These are phyloP conservation scores for Elsinoe arachidis DNA, from an alignment of 2,329 filamentous ascomycete genomes.

Conservation along the genomic window DNA sequence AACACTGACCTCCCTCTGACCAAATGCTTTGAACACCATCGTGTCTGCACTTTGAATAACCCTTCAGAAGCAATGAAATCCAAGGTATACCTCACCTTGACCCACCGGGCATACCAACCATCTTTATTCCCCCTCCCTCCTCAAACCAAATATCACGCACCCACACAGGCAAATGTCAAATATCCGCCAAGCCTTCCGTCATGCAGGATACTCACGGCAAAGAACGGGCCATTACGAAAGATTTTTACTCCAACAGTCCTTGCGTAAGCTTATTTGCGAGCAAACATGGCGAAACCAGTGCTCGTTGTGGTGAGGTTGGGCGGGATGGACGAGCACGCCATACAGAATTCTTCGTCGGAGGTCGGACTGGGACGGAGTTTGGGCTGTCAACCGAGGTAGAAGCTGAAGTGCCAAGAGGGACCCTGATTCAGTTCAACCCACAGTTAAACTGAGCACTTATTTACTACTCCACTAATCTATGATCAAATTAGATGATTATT, in stretches of 20 bases:
- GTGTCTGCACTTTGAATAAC: neutral
- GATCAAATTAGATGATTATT: no score
- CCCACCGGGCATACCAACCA: neutral
- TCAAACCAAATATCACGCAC: neutral
- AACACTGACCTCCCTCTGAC: neutral
- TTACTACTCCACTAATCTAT: no score
- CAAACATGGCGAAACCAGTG: neutral
- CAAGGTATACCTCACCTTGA: neutral
- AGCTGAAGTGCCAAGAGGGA: no score
- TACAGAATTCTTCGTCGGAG: neutral
- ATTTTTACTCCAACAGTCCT: neutral
- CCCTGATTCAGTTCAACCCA: no score
- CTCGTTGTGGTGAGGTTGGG: neutral
- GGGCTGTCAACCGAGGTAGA: no score
- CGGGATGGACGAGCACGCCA: neutral
- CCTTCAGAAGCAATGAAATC: neutral
- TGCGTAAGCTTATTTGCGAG: no score
- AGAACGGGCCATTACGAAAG: neutral
- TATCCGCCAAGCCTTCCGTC: neutral
- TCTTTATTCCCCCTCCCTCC: neutral
- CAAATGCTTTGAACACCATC: neutral
- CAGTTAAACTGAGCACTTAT: no score
- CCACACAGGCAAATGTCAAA: neutral
- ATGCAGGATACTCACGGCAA: neutral
- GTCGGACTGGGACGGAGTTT: no score